Base-by-base conservation (phyloP, 2,329 filamentous ascomycete genomes). In the Fonsecaea erecta region DNA sequence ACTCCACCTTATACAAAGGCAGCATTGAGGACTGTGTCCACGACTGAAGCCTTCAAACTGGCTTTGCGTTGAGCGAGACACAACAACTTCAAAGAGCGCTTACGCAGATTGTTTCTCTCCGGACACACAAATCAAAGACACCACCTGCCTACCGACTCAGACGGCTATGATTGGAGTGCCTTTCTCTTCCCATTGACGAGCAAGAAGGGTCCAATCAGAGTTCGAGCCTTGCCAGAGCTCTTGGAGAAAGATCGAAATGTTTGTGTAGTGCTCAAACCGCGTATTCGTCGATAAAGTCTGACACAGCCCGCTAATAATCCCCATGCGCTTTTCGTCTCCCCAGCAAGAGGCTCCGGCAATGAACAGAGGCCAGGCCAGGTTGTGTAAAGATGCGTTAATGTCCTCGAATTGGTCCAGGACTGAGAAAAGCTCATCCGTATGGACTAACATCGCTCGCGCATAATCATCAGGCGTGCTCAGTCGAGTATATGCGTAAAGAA, bases 351-450 rank as follows among this genome's bases (percentile, higher is more conserved):
- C 34, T 35, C 57, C 57, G 18, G 57, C 57, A 9, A 60, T 52
- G 46, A 60, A 26, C 26, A 60, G 48, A 26, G 57, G 57, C 57
- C 57, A 60, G 9, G 57, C 48, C 4, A 60, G 46, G 34, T 52
- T 60, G 21, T 51, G 48, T n/a, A 60, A 52, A 7, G 34, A 34
- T 11, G 24, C 43, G 18, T 32, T 34, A n/a, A 60, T 60, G 43
- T 60, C 57, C 12, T 60, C 43, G 35, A 60, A 51, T 12, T 60
- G 57, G 18, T 60, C 46, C 28, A 60, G 7, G 1, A 52, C 40
- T 51, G 34, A 28, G 57, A 60, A 60, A 28, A 60, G 57, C 32
- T 35, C 48, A 46, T 28, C 16, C 4, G 34, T 26, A 26, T 55
- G 52, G 2, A 48, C 7, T 55, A 35, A 11, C 16, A 55, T 2